Base-by-base conservation (phyloP, 371 early-diverging fungal species). In the Fennellomyces sp. region DNA sequence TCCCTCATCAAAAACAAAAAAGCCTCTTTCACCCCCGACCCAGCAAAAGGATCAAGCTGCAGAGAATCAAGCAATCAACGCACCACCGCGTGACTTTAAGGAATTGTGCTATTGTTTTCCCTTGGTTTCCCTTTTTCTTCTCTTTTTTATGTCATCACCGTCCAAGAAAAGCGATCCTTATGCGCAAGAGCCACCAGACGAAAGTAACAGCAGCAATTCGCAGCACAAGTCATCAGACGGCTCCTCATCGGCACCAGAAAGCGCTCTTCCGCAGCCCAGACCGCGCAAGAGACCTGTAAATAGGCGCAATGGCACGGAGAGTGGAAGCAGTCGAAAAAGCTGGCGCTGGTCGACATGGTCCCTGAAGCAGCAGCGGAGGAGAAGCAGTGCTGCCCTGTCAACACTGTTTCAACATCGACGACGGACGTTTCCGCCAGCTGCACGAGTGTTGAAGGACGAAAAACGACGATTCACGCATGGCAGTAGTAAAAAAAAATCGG, bases 381-480 rank as follows among this genome's bases (percentile, higher is more conserved):
- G 33, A 19, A 52, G 52, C 13, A 29, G 33, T 17, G 30, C 52
- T 31, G 28, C 52, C 8, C 33, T 52, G 8, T 33, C 52, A 33
- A 33, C 25, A 19, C 13, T 42, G 5, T 56, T 56, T 42, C 42
- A 21, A 21, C 41, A 56, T 19, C 35, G 38, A 56, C 45, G 56
- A 13, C 41, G 45, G 17, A 56, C 56, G 11, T 56, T 45, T 30
- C 56, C 56, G 17, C 56, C 56, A 4, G 27, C 56, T 12, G 41
- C 56, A 17, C 30, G 45, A 5, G 42, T 56, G 15, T 23, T 56
- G n/a, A 19, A 56, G 25, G 31, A 56, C 6, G 56, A 56, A 45
- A 56, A 56, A 21, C 56, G 42, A 31, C 56, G 56, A 12, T 56
- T 56, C 21, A 56, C 29, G n/a, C 28, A 42, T 19, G 41, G 56